Conservation (phyloP, 225 moss, liverwort and hornwort species). For the Sphagnum contortum region DNA sequence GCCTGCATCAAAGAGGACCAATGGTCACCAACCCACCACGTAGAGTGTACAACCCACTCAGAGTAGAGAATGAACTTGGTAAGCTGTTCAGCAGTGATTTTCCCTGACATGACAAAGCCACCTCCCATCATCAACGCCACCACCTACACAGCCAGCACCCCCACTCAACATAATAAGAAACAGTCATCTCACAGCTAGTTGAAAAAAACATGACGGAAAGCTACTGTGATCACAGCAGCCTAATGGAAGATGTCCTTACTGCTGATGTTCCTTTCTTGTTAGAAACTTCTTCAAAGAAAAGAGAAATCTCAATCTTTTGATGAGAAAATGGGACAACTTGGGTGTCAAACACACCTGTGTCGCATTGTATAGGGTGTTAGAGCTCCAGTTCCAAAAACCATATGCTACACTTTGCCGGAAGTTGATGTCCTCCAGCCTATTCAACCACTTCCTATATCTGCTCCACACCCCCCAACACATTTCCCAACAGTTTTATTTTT, state of each 20-base stretch:
- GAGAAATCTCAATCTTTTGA: too few species aligned
- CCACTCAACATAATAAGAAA: conserved; percentile 7
- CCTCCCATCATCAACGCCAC: conserved; percentile 96
- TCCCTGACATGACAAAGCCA: conserved; percentile 83
- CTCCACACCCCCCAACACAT: conserved; percentile 14
- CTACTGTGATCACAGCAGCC: too few species aligned
- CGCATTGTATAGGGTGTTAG: conserved; percentile 87
- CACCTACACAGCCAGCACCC: conserved; percentile 63
- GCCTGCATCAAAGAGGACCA: conserved; percentile 99
- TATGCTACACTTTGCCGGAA: conserved; percentile 93
- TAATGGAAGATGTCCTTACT: too few species aligned
- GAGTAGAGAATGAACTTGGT: conserved; percentile 96
- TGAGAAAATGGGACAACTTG: too few species aligned
- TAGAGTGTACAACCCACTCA: conserved; percentile 99
- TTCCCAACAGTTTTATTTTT: too few species aligned
- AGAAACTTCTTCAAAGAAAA: too few species aligned
- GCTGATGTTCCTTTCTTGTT: too few species aligned
- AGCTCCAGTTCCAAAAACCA: conserved; percentile 91
- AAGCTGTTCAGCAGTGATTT: conserved; percentile 85
- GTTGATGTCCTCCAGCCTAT: conserved; percentile 82
- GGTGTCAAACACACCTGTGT: conserved; percentile 50
- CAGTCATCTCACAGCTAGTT: too few species aligned
- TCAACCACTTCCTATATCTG: conserved; percentile 89
- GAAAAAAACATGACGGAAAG: too few species aligned
- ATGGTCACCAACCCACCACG: conserved; percentile 99